phyloP scores from a whole-genome alignment of 2,329 filamentous ascomycete species.

The Aureobasidium vineae region DNA sequence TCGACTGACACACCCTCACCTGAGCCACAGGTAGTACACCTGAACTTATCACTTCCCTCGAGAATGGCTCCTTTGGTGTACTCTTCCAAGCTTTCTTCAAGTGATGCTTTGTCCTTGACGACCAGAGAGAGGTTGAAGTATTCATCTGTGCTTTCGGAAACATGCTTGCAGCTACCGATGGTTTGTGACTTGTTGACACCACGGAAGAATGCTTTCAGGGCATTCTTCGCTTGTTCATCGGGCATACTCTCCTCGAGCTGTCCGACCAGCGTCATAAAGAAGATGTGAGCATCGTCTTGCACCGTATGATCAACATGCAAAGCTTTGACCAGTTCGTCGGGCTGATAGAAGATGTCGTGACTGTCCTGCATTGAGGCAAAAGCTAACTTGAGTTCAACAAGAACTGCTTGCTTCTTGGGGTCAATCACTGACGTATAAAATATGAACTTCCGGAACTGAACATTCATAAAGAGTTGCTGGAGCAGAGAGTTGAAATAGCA shows the following conservation, averaged over 20 bases:
- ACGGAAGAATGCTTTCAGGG: conserved; percentile 80
- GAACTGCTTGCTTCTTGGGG: conserved; percentile 62
- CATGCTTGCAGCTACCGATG: conserved; percentile 88
- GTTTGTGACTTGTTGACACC: conserved; percentile 92
- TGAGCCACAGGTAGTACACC: conserved; percentile 83
- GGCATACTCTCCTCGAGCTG: conserved; percentile 81
- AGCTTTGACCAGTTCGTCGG: conserved; percentile 66
- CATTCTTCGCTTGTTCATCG: conserved; percentile 64
- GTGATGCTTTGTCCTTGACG: conserved; percentile 82
- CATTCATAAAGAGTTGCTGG: conserved; percentile 95
- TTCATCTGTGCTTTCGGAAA: conserved; percentile 84
- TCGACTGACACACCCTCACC: conserved; percentile 63
- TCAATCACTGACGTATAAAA: conserved; percentile 55
- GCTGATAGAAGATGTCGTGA: conserved; percentile 69
- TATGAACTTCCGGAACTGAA: conserved; percentile 81
- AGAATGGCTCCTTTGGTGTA: conserved; percentile 96
- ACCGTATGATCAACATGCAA: conserved; percentile 83
- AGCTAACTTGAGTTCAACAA: conserved; percentile 74
- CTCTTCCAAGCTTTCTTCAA: conserved; percentile 87
- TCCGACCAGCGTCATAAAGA: conserved; percentile 91
- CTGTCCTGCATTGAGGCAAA: conserved; percentile 87
- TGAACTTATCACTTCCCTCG: conserved; percentile 98
- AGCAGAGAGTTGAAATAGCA: conserved; percentile 96
- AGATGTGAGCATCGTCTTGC: conserved; percentile 98
- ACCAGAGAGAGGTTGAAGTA: conserved; percentile 96